A percentile compares a stretch with the other conserved stretches of the same genome.
These are phyloP conservation scores for Anthostomella pinea DNA, from an alignment of 2,329 filamentous ascomycete species.

Conservation along the genomic window DNA sequence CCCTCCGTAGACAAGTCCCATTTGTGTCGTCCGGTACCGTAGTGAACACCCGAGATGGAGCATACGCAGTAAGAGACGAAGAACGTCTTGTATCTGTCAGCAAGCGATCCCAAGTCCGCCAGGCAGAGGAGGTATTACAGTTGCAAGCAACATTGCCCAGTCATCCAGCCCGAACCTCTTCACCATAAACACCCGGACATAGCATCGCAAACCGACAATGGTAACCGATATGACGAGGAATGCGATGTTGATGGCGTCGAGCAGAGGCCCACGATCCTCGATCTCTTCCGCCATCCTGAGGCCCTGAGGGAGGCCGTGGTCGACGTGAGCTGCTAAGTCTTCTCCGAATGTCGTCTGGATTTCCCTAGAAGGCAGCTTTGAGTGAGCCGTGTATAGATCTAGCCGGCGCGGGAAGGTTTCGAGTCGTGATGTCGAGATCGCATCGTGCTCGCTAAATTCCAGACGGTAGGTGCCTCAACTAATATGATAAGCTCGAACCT, in stretches of 20 bases:
- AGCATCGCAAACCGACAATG: constrained; percentile 5
- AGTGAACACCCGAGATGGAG: constrained; percentile 34
- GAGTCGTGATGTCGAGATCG: no score
- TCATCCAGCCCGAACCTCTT: constrained; percentile 13
- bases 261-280: constrained; percentile 7
- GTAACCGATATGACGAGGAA: constrained; percentile 3
- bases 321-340: no score
- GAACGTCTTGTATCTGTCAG: constrained; percentile 23
- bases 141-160: constrained; percentile 13
- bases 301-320: no score
- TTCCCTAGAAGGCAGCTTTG: no score
- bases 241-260: constrained; percentile 2
- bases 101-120: neutral
- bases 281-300: constrained; percentile 4
- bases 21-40: constrained; percentile 41
- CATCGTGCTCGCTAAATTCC: no score
- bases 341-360: no score
- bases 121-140: constrained; percentile 3
- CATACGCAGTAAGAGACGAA: constrained; percentile 37
- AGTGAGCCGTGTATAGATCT: no score
- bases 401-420: no score
- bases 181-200: constrained; percentile 8
- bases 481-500: no score
- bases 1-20: constrained; percentile 28
- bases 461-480: no score